Base-by-base conservation (phyloP, 139 green algal species). In the Chlorella vulgaris region DNA sequence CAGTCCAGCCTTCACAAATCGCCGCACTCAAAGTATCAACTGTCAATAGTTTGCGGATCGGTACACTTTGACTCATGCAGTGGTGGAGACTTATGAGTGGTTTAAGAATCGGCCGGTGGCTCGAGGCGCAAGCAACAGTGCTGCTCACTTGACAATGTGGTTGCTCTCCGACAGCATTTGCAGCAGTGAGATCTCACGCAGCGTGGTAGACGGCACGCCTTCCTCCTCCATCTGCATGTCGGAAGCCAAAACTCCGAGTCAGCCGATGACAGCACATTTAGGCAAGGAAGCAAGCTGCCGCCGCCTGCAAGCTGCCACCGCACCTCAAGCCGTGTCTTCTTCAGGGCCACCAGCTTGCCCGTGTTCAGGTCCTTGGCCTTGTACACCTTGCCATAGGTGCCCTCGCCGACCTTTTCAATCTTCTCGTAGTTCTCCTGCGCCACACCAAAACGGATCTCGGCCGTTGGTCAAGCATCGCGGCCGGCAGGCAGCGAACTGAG, bases 351-450 rank as follows among this genome's bases (percentile, higher is more conserved):
- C 36, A 98, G 77, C 40, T 90, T 82, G 10, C 95, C 96, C 0
- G 89, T 97, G 33, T 83, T 90, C 39, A 92, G 93, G 78, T 96
- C 91, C 7, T 82, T 77, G 4, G 94, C 95, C 80, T 97, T 97
- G 87, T 99, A 98, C 28, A 99, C 96, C 87, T 99, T 98, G 36
- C 96, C 96, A 89, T 99, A 99, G 0, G 96, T 99, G 26, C 96
- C 95, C 80, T 93, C 89, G 1, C 96, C 96, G 67, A 99, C 96
- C 85, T 98, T 99, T 83, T 99, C 96, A 18, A 98, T 84, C 79
- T 97, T 98, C 80, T 98, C 94, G 81, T 99, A 99, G 35, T 85
- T 85, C 51, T 88, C 84, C 84, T 87, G 78, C 83, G 74, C 26
- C 47, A 55, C 15, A 10, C 47, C 47, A 10, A 10, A 55, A 55